Base-by-base conservation (phyloP, 129 eudicot genomes). In the Smallanthus sonchifolius region DNA sequence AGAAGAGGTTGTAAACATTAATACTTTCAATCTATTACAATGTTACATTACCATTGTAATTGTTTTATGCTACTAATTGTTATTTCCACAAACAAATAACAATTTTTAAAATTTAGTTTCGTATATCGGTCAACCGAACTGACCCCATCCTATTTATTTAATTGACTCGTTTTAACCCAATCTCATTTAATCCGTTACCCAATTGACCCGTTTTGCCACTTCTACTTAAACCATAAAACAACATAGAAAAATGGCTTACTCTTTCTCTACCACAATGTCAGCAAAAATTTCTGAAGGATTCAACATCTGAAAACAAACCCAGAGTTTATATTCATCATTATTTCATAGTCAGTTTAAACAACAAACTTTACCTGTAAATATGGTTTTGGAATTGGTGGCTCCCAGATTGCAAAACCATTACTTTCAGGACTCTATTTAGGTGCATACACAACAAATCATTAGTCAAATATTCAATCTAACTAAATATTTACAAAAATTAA, bases 331-430 rank as follows among this genome's bases (percentile, higher is more conserved):
- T 30, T 57, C 15, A 19, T 38, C 17, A 1, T 19, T 72, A 15
- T 24, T 5, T 42, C 38, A 39, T 10, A 7, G 14, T 57, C 44
- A 36, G 11, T 37, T 5, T 7, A 9, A 60, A 14, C 20, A 43
- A 4, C 30, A 32, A 9, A 60, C 2, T 7, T 4, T 44, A 76
- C 82, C 79, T 72, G 72, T 32, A 82, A 52, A 73, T 73, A 77
- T 67, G 82, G 82, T 49, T 77, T 54, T 28, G 79, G 79, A 61
- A 82, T 79, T 3, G 80, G 83, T 45, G 73, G 73, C 73, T 82
- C 80, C 83, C 86, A 82, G 72, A 78, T 67, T 54, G 79, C 82
- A 78, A 82, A 82, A 45, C 86, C 86, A 44, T 83, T 83, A 10
- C 55, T 82, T 65, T 44, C 15, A 20, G 83, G 83, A 79, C 57